Base-by-base conservation (phyloP, 768 basidiomycete species). In the Suillus fuscotomentosus region DNA sequence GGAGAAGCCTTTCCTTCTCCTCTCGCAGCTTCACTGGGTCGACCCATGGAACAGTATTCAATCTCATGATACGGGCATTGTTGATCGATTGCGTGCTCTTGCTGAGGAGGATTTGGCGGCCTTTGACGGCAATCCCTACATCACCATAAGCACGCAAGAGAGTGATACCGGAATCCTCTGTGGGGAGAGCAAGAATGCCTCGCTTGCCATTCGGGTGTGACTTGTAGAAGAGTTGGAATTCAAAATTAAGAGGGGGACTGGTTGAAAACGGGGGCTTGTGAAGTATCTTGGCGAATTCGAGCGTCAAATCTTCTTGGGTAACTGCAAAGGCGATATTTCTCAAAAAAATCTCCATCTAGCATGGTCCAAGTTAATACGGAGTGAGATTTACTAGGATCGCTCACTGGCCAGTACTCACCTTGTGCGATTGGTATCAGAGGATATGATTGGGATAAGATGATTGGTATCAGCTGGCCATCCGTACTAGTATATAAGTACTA, bases 341-440 rank as follows among this genome's bases (percentile, higher is more conserved):
- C 77, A 79, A 76, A 68, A 71, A 79, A 22, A 79, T 36, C 6
- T 79, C 75, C 78, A 79, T 79, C 60, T 59, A 59, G 11, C 20
- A 38, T 36, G n/a, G 3, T 34, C 41, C 39, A 31, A 7, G 27
- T 59, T 5, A 59, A 42, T 59, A 31, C 3, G 6, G 17, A 27
- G 27, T 24, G 15, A 3, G 15, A 27, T 59, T n/a, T 41, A 17
- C 36, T 38, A 10, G 41, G 17, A 24, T 53, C 31, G 31, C 31
- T 34, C 31, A n/a, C 27, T 43, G 42, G 17, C 42, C 3, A 31
- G 5, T 8, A 45, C 72, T 74, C 65, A 75, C 75, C 65, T 64
- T 63, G 62, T 56, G 22, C 43, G 55, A 67, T 20, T 51, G 60
- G 51, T n/a, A 47, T 54, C 56, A 27, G 15, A 2, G 42, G 36